Base-by-base conservation (phyloP, 768 basidiomycete genomes). In the Termitomyces sp. region DNA sequence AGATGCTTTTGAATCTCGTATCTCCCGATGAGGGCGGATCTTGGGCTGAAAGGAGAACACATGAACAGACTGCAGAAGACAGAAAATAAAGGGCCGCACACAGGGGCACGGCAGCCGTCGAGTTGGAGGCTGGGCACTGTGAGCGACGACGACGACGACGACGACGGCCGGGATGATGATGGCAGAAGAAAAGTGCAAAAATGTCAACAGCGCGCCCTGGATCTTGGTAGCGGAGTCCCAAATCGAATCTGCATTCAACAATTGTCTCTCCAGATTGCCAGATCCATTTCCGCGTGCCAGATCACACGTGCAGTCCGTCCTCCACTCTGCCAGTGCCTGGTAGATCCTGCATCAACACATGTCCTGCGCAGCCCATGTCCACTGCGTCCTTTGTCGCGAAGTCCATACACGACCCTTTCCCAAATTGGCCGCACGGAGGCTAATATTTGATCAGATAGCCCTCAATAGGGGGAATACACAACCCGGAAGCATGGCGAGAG, bases 1-100 rank as follows among this genome's bases (percentile, higher is more conserved):
- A 69, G 67, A 64, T 66, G 68, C 67, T 71, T 73, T 72, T 72
- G 72, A 75, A 79, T 76, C 76, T 76, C 64, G 71, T 81, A 82
- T 84, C 82, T 80, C 79, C 83, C 85, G 84, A 86, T 85, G 82
- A 70, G 76, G 74, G 73, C 80, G 81, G 84, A 85, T 81, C 79
- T 80, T 62, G 69, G 46, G 57, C 58, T 60, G 61, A 48, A 65
- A 55, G 58, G 53, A 59, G 60, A 63, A 57, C 44, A 65, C 58
- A 65, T 63, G 54, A 66, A 63, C 60, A 61, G 57, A 54, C 42
- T 42, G 50, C 46, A 55, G 29, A 53, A 53, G 42, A 54, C n/a
- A 59, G 32, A 44, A 44, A 54, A 32, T 39, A 56, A 14, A 52
- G 54, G 10, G 55, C 64, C 56, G 26, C 47, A 65, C 63, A 43